Percentiles rank a stretch among this genome's conserved stretches.
Conservation (phyloP, 2,329 filamentous ascomycete species). For the Cordyceps cateniannulata region DNA sequence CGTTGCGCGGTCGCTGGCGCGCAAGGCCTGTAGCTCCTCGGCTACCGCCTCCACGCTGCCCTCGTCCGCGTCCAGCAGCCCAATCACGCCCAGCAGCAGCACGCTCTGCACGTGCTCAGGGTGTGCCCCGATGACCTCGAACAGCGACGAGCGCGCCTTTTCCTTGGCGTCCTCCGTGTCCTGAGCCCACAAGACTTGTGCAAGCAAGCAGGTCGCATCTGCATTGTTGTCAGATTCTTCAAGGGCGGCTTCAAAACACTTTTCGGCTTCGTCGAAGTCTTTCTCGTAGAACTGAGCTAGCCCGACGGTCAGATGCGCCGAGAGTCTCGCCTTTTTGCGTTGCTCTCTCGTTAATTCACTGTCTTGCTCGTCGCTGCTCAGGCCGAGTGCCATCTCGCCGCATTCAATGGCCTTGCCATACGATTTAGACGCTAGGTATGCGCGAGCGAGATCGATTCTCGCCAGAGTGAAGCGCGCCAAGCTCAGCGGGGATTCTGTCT, state of each 20-base stretch:
- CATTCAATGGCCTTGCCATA: constrained; percentile 69
- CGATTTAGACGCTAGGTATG: constrained; percentile 62
- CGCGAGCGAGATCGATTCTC: constrained; percentile 81
- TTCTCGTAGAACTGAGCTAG: constrained; percentile 70
- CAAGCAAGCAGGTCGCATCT: constrained; percentile 79
- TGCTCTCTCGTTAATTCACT: constrained; percentile 59
- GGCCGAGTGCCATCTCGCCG: constrained; percentile 71
- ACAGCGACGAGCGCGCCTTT: constrained; percentile 71
- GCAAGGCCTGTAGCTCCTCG: constrained; percentile 67
- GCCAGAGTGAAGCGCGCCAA: constrained; percentile 74
- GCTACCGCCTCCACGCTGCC: constrained; percentile 76
- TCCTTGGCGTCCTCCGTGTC: constrained; percentile 67
- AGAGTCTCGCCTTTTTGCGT: constrained; percentile 67
- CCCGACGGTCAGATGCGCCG: constrained; percentile 78
- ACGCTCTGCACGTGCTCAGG: constrained; percentile 74
- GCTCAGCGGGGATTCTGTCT: constrained; percentile 66
- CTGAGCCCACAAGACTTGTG: constrained; percentile 90
- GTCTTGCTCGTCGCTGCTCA: constrained; percentile 66
- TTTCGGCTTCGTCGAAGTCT: constrained; percentile 62
- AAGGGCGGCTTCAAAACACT: constrained; percentile 74
- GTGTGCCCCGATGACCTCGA: constrained; percentile 68
- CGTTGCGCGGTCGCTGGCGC: constrained; percentile 59
- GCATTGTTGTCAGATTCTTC: constrained; percentile 69
- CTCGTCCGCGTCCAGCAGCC: constrained; percentile 69
- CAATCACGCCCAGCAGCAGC: constrained; percentile 76